A percentile compares a stretch with the other conserved stretches of the same genome.
Evolutionary conservation across 2,329 filamentous ascomycete genomes (phyloP).

Genomic region (Stromatinia cepivora): DNA sequence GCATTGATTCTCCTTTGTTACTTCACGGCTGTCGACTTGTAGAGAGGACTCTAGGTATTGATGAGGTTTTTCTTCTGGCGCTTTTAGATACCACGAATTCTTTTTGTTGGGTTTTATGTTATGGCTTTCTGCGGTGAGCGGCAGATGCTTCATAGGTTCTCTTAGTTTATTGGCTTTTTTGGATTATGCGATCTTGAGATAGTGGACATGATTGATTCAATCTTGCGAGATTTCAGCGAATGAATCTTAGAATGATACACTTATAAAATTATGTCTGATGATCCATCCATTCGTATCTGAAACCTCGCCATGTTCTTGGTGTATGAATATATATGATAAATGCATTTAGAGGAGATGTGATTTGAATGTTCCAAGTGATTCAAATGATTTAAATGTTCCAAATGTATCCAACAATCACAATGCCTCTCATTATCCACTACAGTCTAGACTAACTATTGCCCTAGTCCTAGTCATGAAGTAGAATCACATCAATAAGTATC

Average conservation of each 20-base stretch:
- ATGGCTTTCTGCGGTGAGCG: constrained; percentile 10
- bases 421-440: no score
- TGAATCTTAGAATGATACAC: constrained; percentile 1
- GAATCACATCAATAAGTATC: no score
- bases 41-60: constrained; percentile 17
- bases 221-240: not conserved
- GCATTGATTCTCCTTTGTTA: constrained; percentile 20
- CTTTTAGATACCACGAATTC: constrained; percentile 39
- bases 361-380: not conserved
- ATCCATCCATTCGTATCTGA: no score
- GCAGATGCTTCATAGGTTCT: not conserved
- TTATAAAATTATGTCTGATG: not conserved
- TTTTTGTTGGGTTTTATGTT: constrained; percentile 24
- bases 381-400: not conserved
- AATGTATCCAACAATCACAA: no score
- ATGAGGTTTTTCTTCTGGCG: constrained; percentile 29
- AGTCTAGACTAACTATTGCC: no score
- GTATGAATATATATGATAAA: not conserved
- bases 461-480: no score
- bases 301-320: not conserved
- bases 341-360: not conserved
- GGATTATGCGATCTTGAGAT: not conserved
- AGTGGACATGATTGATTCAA: not conserved
- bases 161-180: not conserved
- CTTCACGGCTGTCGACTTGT: constrained; percentile 15